Base-by-base conservation (phyloP, 495 filamentous ascomycete genomes). In the Neurospora tetraspora region DNA sequence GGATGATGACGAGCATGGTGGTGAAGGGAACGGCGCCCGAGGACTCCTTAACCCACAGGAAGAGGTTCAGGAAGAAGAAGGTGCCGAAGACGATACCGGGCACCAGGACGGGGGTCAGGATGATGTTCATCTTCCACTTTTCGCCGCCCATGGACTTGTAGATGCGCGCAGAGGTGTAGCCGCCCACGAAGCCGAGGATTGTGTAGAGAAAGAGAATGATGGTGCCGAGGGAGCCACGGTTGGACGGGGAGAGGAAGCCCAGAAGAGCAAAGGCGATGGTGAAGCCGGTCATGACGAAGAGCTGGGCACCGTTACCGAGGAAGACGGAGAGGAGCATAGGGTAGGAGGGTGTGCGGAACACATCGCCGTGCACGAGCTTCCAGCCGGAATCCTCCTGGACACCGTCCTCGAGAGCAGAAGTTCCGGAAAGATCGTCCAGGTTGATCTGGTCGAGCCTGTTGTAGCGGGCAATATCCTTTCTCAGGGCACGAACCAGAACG, bases 281-380 rank as follows among this genome's bases (percentile, higher is more conserved):
- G 73, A 92, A 91, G 39, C 94, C 96, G 20, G 93, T 91, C 96
- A 99, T 99, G 83, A 96, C 94, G 80, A 98, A 98, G 14, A 99
- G 88, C 82, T 99, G 96, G 43, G 93, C 92, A 34, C 96, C 96
- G 78, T 96, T 98, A 40, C 96, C 96, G 69, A 98, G 87, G 77
- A 99, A 87, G 16, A 99, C 85, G 78, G 93, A 93, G 27, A 99
- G 87, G 8, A 97, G 84, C 59, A 99, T 85, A 1, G 94, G 92
- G 71, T 92, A 89, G 72, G 89, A 87, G 6, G 96, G 96, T 12
- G 93, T 89, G 53, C 96, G 89, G 86, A 99, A 99, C 47, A 99
- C 95, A 81, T 99, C 96, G 61, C 96, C 96, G 77, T 99, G 96
- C 0, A 99, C 94, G 61, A 99, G 84, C 83, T 99, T 99, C 96